A percentile compares a stretch with the other conserved stretches of the same genome.
Conservation (phyloP, 495 filamentous ascomycete species). For the Penicillium verhagenii region DNA sequence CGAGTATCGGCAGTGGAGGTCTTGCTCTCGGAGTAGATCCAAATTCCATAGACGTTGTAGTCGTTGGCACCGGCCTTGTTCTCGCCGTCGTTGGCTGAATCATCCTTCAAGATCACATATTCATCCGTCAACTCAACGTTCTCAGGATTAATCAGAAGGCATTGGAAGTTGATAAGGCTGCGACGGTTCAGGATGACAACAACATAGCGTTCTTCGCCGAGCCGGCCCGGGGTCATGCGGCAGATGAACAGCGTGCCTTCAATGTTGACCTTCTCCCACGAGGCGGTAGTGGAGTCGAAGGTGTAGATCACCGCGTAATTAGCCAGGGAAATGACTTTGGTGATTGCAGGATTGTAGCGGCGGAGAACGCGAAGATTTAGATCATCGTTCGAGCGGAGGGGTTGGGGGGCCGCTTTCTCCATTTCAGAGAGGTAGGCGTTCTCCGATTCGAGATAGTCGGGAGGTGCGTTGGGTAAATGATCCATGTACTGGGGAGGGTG, state of each 20-base stretch:
- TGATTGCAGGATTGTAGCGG: slow-evolving; percentile 68
- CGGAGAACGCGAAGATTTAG: slow-evolving; percentile 78
- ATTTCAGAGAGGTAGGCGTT: slow-evolving; percentile 46
- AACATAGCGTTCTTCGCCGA: slow-evolving; percentile 53
- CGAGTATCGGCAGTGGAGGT: slow-evolving; percentile 54
- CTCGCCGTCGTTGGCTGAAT: slow-evolving; percentile 13
- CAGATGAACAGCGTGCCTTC: slow-evolving; percentile 85
- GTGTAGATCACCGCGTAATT: slow-evolving; percentile 77
- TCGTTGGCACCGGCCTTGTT: slow-evolving; percentile 15
- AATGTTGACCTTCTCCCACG: slow-evolving; percentile 75
- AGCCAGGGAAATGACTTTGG: slow-evolving; percentile 68
- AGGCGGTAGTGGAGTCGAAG: slow-evolving; percentile 57
- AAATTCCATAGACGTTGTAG: slow-evolving; percentile 55
- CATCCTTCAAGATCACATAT: slow-evolving; percentile 57
- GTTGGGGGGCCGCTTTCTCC: slow-evolving; percentile 39
- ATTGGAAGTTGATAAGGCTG: slow-evolving; percentile 58
- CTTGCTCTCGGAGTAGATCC: slow-evolving; percentile 62
- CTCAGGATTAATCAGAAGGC: slow-evolving; percentile 48
- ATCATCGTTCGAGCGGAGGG: slow-evolving; percentile 67
- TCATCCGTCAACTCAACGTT: slow-evolving; percentile 61
- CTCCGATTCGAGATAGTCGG: slow-evolving; percentile 69
- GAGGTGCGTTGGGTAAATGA: slow-evolving; percentile 29
- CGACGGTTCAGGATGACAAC: slow-evolving; percentile 63
- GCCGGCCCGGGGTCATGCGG: slow-evolving; percentile 46
- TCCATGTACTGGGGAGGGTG: slow-evolving; percentile 31